A percentile compares a stretch with the other conserved stretches of the same genome.
These are phyloP conservation scores for Brettanomyces custersianus DNA, from an alignment of 805 yeast species.

Conservation along the genomic window DNA sequence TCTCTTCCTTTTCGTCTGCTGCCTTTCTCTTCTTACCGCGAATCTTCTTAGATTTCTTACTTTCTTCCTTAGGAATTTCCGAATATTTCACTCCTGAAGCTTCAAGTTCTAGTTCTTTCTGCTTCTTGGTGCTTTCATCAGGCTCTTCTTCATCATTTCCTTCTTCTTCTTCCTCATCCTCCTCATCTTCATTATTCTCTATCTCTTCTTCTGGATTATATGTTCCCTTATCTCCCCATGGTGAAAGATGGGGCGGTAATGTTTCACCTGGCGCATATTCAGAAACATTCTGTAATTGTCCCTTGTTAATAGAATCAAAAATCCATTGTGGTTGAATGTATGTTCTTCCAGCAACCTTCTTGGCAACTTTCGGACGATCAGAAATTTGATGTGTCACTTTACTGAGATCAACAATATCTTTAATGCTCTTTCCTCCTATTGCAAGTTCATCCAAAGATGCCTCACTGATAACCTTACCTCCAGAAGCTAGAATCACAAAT, in stretches of 20 bases:
- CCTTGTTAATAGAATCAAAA: constrained; percentile 81
- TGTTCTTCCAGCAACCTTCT: constrained; percentile 83
- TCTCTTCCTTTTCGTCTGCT: constrained; percentile 57
- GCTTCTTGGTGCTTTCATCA: constrained; percentile 48
- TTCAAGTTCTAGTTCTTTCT: constrained; percentile 83
- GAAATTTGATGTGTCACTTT: constrained; percentile 86
- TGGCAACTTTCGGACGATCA: constrained; percentile 77
- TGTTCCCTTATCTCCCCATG: constrained; percentile 95
- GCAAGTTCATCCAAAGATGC: constrained; percentile 72
- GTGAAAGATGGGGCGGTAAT: constrained; percentile 93
- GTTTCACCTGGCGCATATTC: constrained; percentile 90
- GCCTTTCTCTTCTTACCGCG: constrained; percentile 28
- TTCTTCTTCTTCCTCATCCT: constrained; percentile 36
- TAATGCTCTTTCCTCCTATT: constrained; percentile 32
- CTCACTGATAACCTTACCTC: constrained; percentile 82
- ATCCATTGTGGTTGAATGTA: constrained; percentile 98
- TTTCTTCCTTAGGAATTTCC: constrained; percentile 34
- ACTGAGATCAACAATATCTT: constrained; percentile 53
- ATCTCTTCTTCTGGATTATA: constrained; percentile 68
- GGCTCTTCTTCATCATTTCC: constrained; percentile 43
- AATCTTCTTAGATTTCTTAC: constrained; percentile 14
- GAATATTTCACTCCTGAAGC: constrained; percentile 79
- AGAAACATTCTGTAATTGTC: constrained; percentile 64
- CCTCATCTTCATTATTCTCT: constrained; percentile 33
- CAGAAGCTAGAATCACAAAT: constrained; percentile 76